phyloP scores from a whole-genome alignment of 2,329 filamentous ascomycete species.

The Apiospora arundinis region DNA sequence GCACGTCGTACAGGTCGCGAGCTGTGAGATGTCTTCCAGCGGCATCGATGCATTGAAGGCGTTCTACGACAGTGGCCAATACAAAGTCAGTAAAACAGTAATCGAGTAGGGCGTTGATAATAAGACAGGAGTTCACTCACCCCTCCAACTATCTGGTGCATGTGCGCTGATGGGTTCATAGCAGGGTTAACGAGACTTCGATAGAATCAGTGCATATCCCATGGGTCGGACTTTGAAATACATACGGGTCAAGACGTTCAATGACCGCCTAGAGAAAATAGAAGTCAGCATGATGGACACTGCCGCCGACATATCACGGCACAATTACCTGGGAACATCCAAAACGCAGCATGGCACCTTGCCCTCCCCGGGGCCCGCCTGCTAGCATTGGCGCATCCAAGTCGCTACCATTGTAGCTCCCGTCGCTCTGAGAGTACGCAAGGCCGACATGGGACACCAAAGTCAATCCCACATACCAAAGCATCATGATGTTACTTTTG shows the following conservation, averaged over 20 bases:
- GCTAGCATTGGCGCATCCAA: not conserved
- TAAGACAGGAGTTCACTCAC: not conserved
- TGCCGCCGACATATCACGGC: too few species aligned
- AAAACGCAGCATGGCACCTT: constrained; percentile 33
- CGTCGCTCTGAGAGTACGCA: not conserved
- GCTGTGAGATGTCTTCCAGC: constrained; percentile 30
- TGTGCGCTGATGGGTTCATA: constrained; percentile 39
- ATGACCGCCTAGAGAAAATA: not conserved
- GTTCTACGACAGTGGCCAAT: constrained; percentile 34
- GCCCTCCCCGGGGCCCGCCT: not conserved
- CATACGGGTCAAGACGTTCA: constrained; percentile 5
- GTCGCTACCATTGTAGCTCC: constrained; percentile 13
- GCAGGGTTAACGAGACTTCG: constrained; percentile 40
- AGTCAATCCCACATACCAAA: not conserved
- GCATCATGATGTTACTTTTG: not conserved
- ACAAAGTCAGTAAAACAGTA: not conserved
- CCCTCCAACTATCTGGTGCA: constrained; percentile 42
- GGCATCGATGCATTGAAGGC: constrained; percentile 36
- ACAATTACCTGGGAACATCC: constrained; percentile 32
- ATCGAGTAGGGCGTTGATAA: too few species aligned
- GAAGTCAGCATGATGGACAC: not conserved
- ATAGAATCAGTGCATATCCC: constrained; percentile 38
- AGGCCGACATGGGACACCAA: not conserved
- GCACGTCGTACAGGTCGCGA: constrained; percentile 40
- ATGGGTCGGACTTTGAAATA: not conserved